Base-by-base conservation (phyloP, 2,329 filamentous ascomycete genomes). In the Nigrospora oryzae region DNA sequence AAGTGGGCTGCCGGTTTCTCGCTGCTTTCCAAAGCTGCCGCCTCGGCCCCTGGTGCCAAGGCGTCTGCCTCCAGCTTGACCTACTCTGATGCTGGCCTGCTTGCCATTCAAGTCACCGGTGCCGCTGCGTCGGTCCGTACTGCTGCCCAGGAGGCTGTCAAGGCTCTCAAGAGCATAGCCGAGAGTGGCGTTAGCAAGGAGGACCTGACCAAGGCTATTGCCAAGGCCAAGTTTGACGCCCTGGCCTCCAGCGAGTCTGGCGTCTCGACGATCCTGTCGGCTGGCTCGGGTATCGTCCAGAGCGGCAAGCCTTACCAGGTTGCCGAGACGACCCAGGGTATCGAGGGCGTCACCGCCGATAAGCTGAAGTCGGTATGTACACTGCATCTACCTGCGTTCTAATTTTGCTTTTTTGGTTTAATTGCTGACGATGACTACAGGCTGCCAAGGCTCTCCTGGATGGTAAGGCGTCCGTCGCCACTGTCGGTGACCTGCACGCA, bases 1-100 rank as follows among this genome's bases (percentile, higher is more conserved):
- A 98, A 97, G 76, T 98, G 91, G 91, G 84, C 88, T 43, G 72
- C 88, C 51, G 93, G 93, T 57, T 97, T 95, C 77, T 91, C 87
- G 48, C 77, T 96, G 50, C 80, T 98, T 49, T 78, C 86, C 62
- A 90, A 95, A 75, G 84, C 84, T 49, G 77, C 82, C 46, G 74
- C 83, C 50, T 74, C 77, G 38, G 73, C 80, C 58, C 74, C 83
- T 34, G 80, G 81, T 53, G 79, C 86, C 51, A 76, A 74, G 42
- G 79, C 89, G 58, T 75, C 79, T 34, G 88, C 91, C 51, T 78
- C 83, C 59, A 91, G 93, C 53, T 72, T 82, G 54, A 77, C 84
- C 53, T 98, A 96, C 80, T 95, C 91, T 14, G 93, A 98, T 62
- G 88, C 93, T 53, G 91, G 93, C 59, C 85, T 98, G 40, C 74